Evolutionary conservation across 2,329 filamentous ascomycete species (phyloP).

Genomic region (Fusarium concolor): DNA sequence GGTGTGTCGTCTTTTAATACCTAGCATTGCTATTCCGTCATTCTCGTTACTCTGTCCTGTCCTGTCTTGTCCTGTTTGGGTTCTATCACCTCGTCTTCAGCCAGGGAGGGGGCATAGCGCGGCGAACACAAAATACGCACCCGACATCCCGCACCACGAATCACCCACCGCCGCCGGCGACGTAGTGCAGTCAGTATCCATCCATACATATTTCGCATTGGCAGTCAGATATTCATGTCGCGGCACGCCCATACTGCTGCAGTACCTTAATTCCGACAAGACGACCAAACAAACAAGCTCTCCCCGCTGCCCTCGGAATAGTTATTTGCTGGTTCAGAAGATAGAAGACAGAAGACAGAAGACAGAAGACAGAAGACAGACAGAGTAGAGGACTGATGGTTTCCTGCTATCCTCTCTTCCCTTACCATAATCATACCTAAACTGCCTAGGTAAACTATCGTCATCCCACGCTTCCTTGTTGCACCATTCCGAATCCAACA

Average conservation of each 20-base stretch:
- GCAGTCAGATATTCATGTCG: conserved; percentile 19
- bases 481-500: conserved; percentile 21
- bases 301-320: conserved; percentile 16
- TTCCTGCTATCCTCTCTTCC: background rate
- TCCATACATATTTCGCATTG: conserved; percentile 22
- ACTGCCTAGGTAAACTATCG: background rate
- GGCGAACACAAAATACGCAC: conserved; percentile 33
- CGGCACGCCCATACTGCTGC: conserved; percentile 20
- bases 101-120: conserved; percentile 30
- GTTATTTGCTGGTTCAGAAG: conserved; percentile 12
- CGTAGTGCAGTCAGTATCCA: conserved; percentile 21
- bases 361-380: conserved; percentile 23
- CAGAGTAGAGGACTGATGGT: conserved; percentile 6
- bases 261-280: conserved; percentile 29
- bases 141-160: conserved; percentile 20
- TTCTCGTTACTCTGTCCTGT: conserved; percentile 8
- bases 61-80: background rate
- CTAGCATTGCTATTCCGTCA: conserved; percentile 5
- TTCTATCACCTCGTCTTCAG: conserved; percentile 12
- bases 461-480: conserved; percentile 15
- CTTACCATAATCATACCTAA: conserved; percentile 8
- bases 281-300: conserved; percentile 28
- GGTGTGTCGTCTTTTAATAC: conserved; percentile 17
- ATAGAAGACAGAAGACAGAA: conserved; percentile 1
- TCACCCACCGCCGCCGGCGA: conserved; percentile 21